Evolutionary conservation across 495 filamentous ascomycete species (phyloP).

Genomic region (Penicillium herquei): DNA sequence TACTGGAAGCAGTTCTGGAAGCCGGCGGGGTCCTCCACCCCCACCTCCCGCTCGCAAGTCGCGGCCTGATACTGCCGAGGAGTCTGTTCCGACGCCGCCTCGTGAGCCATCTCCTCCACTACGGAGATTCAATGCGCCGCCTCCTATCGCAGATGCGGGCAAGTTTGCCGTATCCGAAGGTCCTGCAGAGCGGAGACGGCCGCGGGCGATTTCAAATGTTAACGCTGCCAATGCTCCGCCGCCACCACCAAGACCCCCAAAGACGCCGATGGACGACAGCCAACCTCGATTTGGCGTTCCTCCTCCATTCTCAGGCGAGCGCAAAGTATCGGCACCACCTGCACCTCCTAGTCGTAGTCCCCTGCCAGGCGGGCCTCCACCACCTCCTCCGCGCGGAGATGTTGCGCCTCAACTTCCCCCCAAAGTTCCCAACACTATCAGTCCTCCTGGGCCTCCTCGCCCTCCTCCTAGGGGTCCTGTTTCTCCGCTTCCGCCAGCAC

Average conservation of each 20-base stretch:
- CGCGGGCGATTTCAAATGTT: constrained; percentile 53
- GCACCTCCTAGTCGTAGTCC: constrained; percentile 70
- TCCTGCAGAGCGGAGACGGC: constrained; percentile 51
- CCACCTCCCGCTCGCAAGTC: constrained; percentile 77
- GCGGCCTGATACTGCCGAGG: constrained; percentile 48
- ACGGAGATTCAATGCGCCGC: constrained; percentile 72
- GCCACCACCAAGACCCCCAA: constrained; percentile 83
- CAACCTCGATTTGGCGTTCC: constrained; percentile 69
- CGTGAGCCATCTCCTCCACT: constrained; percentile 52
- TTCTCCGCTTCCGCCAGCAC: constrained; percentile 49
- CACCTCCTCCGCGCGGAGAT: constrained; percentile 65
- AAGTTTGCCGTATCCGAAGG: constrained; percentile 64
- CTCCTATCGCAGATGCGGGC: constrained; percentile 81
- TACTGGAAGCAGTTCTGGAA: constrained; percentile 60
- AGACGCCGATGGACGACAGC: constrained; percentile 74
- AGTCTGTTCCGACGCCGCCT: constrained; percentile 50
- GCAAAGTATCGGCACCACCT: constrained; percentile 63
- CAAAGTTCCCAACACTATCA: constrained; percentile 54
- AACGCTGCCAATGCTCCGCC: constrained; percentile 54
- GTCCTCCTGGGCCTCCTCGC: constrained; percentile 50
- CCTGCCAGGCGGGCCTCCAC: constrained; percentile 53
- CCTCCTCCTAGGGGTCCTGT: constrained; percentile 53
- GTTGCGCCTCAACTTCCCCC: constrained; percentile 63
- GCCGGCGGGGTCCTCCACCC: constrained; percentile 74
- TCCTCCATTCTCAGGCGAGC: constrained; percentile 73